Conservation (phyloP, 2,329 filamentous ascomycete genomes). For the Emericellopsis cladophorae region DNA sequence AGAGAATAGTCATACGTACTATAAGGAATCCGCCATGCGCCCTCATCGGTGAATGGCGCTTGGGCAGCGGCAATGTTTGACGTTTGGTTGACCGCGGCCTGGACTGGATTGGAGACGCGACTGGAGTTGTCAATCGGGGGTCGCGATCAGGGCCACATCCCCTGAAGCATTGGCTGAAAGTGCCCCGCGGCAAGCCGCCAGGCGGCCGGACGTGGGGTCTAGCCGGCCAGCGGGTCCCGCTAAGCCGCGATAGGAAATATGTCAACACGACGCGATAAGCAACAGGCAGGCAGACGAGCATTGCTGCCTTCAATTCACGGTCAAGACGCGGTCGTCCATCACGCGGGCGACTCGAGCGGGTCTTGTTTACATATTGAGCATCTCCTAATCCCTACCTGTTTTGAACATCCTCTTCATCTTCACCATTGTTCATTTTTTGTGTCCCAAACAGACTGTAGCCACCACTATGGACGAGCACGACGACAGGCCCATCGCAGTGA, state of each 20-base stretch:
- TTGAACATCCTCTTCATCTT: not conserved
- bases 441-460: not conserved
- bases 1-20: too few relatives aligned
- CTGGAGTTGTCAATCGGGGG: not conserved
- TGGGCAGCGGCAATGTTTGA: too few relatives aligned
- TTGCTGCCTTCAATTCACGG: not conserved
- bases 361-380: not conserved
- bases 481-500: constrained; percentile 40
- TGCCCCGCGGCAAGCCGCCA: not conserved
- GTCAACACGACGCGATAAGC: constrained; percentile 1
- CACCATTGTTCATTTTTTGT: not conserved
- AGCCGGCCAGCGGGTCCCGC: not conserved
- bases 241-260: constrained; percentile 1
- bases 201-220: not conserved
- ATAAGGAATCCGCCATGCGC: too few relatives aligned
- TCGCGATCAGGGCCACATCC: not conserved
- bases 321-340: not conserved
- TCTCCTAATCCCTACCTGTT: not conserved
- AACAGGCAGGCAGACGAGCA: not conserved
- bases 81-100: too few relatives aligned
- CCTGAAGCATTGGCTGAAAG: not conserved
- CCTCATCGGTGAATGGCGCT: too few relatives aligned
- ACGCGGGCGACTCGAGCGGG: not conserved
- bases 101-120: too few relatives aligned
- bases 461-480: not conserved